Base-by-base conservation (phyloP, 352 stramenopile species). In the Aphanomyces stellatus region DNA sequence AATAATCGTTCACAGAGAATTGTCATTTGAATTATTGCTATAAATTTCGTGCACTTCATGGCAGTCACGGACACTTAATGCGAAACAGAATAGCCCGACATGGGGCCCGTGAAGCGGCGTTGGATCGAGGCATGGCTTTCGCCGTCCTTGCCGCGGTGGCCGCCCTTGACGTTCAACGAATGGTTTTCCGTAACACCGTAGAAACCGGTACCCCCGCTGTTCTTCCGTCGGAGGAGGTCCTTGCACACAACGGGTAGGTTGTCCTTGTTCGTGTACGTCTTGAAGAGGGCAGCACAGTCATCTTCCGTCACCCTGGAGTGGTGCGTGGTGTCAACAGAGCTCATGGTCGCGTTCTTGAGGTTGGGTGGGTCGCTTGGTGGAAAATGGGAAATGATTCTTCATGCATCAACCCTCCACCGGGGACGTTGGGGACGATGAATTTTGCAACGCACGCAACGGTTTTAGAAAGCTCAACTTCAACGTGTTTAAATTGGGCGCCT, bases 31-130 rank as follows among this genome's bases (percentile, higher is more conserved):
- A n/a, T n/a, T n/a, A n/a, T n/a, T n/a, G n/a, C n/a, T n/a, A n/a
- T n/a, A n/a, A n/a, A n/a, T n/a, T n/a, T n/a, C n/a, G n/a, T n/a
- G n/a, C n/a, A n/a, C n/a, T n/a, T n/a, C n/a, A n/a, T n/a, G n/a
- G n/a, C n/a, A n/a, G n/a, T n/a, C n/a, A n/a, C n/a, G n/a, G n/a
- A n/a, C n/a, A n/a, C n/a, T n/a, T n/a, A n/a, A n/a, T n/a, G n/a
- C n/a, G n/a, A n/a, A n/a, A n/a, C n/a, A n/a, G n/a, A n/a, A 24
- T 81, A 76, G 48, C 84, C 84, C 30, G 84, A 90, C 84, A 90
- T 90, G 72, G 90, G 90, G 77, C 84, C 84, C 46, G 84, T 92
- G 74, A 85, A 88, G 65, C 81, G 84, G 28, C 84, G 77, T 70
- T 92, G 84, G 19, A 92, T 74, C 19, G 81, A 79, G 24, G 84